phyloP scores from a whole-genome alignment of 2,329 filamentous ascomycete genomes.

The Aspergillus sp. region DNA sequence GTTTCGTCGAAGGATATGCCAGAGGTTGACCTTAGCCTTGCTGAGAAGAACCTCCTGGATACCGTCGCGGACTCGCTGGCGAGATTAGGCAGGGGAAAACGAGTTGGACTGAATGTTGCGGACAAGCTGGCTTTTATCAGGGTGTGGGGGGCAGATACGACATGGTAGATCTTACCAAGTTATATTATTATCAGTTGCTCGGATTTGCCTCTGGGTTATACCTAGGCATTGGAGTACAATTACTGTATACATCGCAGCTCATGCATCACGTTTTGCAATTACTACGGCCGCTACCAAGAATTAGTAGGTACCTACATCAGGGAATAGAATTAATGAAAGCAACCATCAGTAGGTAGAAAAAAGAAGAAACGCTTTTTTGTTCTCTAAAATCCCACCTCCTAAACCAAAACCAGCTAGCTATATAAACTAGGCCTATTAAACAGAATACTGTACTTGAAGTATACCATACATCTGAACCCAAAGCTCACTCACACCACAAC shows the following conservation, averaged over 20 bases:
- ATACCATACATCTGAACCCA: not conserved
- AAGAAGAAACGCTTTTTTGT: not conserved
- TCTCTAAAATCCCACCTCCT: not conserved
- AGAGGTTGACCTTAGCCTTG: slow-evolving; percentile 37
- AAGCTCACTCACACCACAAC: no score
- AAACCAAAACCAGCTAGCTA: not conserved
- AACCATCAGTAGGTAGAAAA: no score
- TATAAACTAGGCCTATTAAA: slow-evolving; percentile 3
- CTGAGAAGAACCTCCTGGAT: slow-evolving; percentile 73
- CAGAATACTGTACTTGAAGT: not conserved
- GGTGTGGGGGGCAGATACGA: slow-evolving; percentile 56
- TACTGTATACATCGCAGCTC: no score
- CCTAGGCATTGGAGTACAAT: not conserved
- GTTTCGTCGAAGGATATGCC: slow-evolving; percentile 12
- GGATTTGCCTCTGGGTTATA: not conserved
- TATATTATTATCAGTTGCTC: not conserved
- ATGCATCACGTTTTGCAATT: not conserved
- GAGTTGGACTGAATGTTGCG: slow-evolving; percentile 77
- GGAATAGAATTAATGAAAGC: no score
- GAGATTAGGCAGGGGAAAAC: slow-evolving; percentile 81
- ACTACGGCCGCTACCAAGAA: not conserved
- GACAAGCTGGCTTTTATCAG: slow-evolving; percentile 83
- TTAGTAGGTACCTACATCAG: not conserved
- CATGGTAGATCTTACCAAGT: slow-evolving; percentile 22
- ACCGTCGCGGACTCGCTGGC: slow-evolving; percentile 81